Conservation (phyloP, 345 rosid genomes). For the Barbarea vulgaris region DNA sequence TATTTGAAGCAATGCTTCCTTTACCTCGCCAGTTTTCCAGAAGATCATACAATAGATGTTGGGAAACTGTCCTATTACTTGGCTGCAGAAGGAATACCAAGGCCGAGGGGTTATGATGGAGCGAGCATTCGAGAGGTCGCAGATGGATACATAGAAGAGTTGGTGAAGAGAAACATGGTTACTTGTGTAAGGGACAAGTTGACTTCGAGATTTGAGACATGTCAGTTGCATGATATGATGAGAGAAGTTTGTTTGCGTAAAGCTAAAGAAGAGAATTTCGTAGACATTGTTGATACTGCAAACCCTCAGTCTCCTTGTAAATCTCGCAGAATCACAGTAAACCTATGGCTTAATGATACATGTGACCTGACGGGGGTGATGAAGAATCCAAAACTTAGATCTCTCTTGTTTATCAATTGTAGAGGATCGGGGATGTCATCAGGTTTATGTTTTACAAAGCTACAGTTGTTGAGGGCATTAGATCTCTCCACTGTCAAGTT, state of each 20-base stretch:
- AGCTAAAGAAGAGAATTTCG: constrained; percentile 31
- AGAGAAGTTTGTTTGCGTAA: constrained; percentile 29
- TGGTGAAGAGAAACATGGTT: constrained; percentile 43
- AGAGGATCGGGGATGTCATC: neutral
- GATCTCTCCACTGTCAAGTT: constrained; percentile 20
- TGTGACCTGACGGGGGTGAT: neutral
- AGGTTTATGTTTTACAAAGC: neutral
- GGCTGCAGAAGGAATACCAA: constrained; percentile 46
- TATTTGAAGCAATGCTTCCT: constrained; percentile 32
- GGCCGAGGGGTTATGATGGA: neutral
- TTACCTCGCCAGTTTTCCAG: constrained; percentile 21
- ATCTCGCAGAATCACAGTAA: constrained; percentile 32
- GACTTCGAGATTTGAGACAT: constrained; percentile 7
- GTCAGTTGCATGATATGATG: constrained; percentile 36
- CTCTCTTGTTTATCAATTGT: neutral
- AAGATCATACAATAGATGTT: constrained; percentile 23
- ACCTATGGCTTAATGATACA: neutral
- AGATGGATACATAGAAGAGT: constrained; percentile 32
- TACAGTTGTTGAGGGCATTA: constrained; percentile 37
- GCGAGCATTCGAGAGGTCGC: constrained; percentile 10
- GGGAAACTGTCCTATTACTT: constrained; percentile 31
- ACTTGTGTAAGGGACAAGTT: neutral
- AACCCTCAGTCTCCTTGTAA: neutral
- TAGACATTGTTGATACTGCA: neutral
- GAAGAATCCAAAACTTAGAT: constrained; percentile 6